These are phyloP conservation scores for Wickerhamomyces mucosus DNA, from an alignment of 805 yeast species.

Conservation along the genomic window DNA sequence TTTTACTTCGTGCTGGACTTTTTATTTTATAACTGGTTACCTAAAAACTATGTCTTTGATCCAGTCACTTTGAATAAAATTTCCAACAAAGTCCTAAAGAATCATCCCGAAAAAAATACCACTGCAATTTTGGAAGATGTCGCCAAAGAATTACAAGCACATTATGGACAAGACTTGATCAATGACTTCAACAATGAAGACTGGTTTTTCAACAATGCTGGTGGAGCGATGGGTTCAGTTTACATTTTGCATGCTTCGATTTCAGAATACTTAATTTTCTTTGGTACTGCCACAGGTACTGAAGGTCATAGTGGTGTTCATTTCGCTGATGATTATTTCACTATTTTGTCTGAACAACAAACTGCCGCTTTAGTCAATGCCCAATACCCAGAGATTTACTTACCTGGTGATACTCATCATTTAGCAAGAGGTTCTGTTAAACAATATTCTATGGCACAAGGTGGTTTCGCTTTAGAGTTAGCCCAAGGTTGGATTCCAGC, in stretches of 20 bases:
- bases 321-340: constrained; percentile 95
- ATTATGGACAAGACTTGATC: constrained; percentile 65
- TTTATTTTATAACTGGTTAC: constrained; percentile 56
- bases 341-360: constrained; percentile 77
- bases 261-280: constrained; percentile 84
- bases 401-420: constrained; percentile 84
- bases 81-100: constrained; percentile 42
- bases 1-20: constrained; percentile 27
- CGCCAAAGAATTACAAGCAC: constrained; percentile 43
- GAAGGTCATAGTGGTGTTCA: constrained; percentile 96
- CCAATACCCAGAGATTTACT: constrained; percentile 57
- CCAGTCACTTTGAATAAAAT: constrained; percentile 47
- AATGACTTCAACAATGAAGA: constrained; percentile 67
- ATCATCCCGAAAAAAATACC: constrained; percentile 48
- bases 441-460: constrained; percentile 81
- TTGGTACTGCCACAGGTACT: constrained; percentile 89
- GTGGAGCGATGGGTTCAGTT: constrained; percentile 98
- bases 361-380: constrained; percentile 60
- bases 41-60: constrained; percentile 64
- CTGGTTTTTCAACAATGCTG: constrained; percentile 97
- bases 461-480: constrained; percentile 81
- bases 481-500: constrained; percentile 99
- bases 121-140: constrained; percentile 56
- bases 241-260: constrained; percentile 89
- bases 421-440: constrained; percentile 62